Conservation (phyloP, 345 rosid genomes). For the Dipteronia sinensis region DNA sequence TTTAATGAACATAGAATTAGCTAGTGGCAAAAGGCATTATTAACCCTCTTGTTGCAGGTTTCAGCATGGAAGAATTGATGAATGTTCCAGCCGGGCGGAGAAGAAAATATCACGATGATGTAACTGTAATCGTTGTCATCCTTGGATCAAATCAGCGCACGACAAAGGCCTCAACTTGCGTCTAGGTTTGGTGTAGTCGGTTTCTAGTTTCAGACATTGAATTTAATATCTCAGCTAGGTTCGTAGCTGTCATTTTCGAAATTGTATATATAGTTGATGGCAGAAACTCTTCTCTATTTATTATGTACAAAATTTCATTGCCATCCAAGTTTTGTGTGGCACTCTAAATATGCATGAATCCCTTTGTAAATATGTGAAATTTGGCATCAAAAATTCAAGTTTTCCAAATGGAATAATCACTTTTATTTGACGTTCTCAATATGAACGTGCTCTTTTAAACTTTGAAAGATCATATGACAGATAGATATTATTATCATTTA, state of each 20-base stretch:
- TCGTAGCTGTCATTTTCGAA: slow-evolving; percentile 15
- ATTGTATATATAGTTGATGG: slow-evolving; percentile 27
- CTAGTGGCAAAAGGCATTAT: slow-evolving; percentile 1
- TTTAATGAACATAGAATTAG: background rate
- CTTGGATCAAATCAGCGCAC: slow-evolving; percentile 86
- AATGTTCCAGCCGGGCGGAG: slow-evolving; percentile 92
- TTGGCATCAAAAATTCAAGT: too few species aligned
- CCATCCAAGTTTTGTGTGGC: slow-evolving; percentile 16
- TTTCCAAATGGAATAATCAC: background rate
- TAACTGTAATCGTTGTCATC: slow-evolving; percentile 81
- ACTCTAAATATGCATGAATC: background rate
- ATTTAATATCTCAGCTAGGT: background rate
- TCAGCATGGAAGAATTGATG: slow-evolving; percentile 85
- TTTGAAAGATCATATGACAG: background rate
- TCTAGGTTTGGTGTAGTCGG: slow-evolving; percentile 26
- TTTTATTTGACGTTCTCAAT: background rate
- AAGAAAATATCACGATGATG: slow-evolving; percentile 95
- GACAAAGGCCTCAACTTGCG: slow-evolving; percentile 77
- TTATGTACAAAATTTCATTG: slow-evolving; percentile 4
- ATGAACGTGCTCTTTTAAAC: background rate
- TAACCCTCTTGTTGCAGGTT: slow-evolving; percentile 46
- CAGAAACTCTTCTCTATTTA: background rate
- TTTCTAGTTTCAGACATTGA: slow-evolving; percentile 5
- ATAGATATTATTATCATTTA: too few species aligned
- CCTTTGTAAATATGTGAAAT: background rate